These are phyloP conservation scores for Flammula alnicola DNA, from an alignment of 1,284 basidiomycete species.

Conservation along the genomic window DNA sequence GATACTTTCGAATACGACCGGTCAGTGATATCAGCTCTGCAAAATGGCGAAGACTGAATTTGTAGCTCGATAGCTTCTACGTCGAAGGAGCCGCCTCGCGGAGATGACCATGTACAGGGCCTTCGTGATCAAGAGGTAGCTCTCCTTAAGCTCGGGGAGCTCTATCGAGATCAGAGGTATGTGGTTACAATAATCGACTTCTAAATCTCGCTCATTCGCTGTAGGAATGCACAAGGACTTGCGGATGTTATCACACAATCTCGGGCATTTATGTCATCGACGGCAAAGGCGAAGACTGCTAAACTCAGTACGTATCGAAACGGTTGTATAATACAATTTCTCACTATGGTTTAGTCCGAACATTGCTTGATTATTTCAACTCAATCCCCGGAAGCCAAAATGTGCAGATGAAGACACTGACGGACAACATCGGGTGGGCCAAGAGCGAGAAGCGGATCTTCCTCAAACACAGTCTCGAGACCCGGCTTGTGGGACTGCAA, in stretches of 20 bases:
- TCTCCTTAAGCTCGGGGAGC: constrained; percentile 84
- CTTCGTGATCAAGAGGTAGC: constrained; percentile 87
- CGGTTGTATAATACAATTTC: constrained; percentile 15
- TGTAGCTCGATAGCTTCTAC: constrained; percentile 30
- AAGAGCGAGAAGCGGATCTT: constrained; percentile 93
- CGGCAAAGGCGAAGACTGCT: constrained; percentile 98
- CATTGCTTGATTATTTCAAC: constrained; percentile 89
- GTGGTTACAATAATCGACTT: constrained; percentile 30
- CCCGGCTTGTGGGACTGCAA: constrained; percentile 84
- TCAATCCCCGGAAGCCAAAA: constrained; percentile 76
- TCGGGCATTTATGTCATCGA: constrained; percentile 89
- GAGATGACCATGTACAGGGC: constrained; percentile 53
- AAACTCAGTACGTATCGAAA: constrained; percentile 78
- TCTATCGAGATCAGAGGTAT: constrained; percentile 87
- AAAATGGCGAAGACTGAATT: constrained; percentile 5
- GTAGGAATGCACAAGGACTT: constrained; percentile 83
- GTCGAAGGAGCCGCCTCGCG: constrained; percentile 16
- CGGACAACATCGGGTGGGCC: constrained; percentile 95
- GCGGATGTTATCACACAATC: constrained; percentile 89
- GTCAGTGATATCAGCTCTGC: constrained; percentile 27
- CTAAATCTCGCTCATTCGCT: background rate
- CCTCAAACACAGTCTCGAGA: constrained; percentile 93
- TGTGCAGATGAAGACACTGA: constrained; percentile 86
- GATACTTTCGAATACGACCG: constrained; percentile 47
- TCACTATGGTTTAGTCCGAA: constrained; percentile 75